Evolutionary conservation across 139 green algal species (phyloP).

Genomic region (Astrephomene gubernaculifera): DNA sequence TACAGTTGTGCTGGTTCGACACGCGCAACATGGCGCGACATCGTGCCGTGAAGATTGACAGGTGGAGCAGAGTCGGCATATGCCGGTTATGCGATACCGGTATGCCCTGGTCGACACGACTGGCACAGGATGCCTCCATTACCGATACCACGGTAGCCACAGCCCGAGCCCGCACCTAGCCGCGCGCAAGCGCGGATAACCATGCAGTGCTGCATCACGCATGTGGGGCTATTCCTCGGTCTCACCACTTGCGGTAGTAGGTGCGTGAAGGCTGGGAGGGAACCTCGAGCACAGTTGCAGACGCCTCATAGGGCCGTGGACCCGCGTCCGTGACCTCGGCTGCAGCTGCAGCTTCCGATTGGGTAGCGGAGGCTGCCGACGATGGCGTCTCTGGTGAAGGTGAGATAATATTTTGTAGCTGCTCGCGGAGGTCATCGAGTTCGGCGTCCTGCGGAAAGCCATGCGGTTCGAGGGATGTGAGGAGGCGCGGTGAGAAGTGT

Average conservation of each 20-base stretch:
- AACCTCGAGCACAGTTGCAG: background rate
- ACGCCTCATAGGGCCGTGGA: constrained; percentile 7
- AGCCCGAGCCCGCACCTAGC: no score
- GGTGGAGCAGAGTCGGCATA: no score
- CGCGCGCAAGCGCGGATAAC: no score
- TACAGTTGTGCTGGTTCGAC: no score
- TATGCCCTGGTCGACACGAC: no score
- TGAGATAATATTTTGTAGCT: background rate
- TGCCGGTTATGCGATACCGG: no score
- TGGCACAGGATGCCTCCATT: no score
- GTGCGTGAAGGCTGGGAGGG: background rate
- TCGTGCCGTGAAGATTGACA: no score
- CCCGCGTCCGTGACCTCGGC: background rate
- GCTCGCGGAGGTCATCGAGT: background rate
- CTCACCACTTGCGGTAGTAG: constrained; percentile 34
- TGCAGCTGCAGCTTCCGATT: background rate
- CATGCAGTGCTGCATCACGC: no score
- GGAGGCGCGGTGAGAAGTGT: background rate
- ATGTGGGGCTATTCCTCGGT: no score
- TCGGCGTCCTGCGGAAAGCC: background rate
- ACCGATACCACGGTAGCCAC: no score
- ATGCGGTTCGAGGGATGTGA: background rate
- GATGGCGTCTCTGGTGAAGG: background rate
- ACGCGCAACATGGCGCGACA: no score
- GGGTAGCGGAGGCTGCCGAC: background rate